Evolutionary conservation across 2,329 filamentous ascomycete species (phyloP).

Genomic region (Aphanocladium album): DNA sequence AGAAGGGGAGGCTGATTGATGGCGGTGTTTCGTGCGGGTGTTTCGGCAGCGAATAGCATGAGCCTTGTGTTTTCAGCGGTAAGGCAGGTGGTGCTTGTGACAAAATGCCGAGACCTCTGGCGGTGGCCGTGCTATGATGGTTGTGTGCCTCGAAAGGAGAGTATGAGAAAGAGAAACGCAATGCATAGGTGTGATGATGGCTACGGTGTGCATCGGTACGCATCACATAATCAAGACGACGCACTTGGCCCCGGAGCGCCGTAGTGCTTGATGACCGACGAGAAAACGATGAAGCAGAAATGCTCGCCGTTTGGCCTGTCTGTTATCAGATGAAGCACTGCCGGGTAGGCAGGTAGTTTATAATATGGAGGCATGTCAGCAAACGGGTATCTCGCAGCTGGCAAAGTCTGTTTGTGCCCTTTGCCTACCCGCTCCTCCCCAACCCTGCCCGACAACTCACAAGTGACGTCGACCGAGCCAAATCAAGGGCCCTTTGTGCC

Average conservation of each 20-base stretch:
- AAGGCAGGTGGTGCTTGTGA: neutral
- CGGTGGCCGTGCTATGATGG: neutral
- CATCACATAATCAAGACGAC: too few relatives aligned
- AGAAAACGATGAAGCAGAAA: neutral
- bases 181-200: neutral
- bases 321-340: neutral
- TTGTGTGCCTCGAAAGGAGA: neutral
- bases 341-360: neutral
- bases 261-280: too few relatives aligned
- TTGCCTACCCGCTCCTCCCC: too few relatives aligned
- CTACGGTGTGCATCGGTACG: neutral
- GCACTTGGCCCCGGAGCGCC: too few relatives aligned
- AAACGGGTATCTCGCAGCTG: neutral
- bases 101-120: neutral
- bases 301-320: neutral
- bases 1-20: neutral
- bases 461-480: neutral
- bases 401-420: neutral
- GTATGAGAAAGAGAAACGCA: neutral
- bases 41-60: neutral
- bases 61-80: neutral
- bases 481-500: neutral
- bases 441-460: neutral
- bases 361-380: neutral
- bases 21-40: neutral